A percentile compares a stretch with the other conserved stretches of the same genome.
phyloP scores from a whole-genome alignment of 768 basidiomycete species.

The Tylopilus intermedius region DNA sequence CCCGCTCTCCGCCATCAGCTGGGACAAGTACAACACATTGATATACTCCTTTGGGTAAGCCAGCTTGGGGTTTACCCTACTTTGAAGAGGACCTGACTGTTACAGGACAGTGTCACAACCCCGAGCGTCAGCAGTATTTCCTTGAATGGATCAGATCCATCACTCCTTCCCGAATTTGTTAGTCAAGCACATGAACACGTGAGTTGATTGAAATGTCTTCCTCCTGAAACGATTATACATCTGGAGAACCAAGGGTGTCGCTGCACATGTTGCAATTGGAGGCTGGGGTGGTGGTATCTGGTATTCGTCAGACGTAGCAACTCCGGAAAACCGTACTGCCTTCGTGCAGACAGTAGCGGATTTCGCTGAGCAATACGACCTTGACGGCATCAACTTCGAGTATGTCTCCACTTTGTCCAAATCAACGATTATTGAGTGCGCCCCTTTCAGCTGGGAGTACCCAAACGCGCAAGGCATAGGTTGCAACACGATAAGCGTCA shows the following conservation, averaged over 20 bases:
- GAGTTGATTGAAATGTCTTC: conserved; percentile 4
- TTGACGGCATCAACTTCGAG: conserved; percentile 51
- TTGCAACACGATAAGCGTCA: conserved; percentile 53
- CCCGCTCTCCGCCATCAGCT: conserved; percentile 50
- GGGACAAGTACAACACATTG: conserved; percentile 67
- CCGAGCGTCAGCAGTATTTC: conserved; percentile 27
- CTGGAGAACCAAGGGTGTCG: conserved; percentile 42
- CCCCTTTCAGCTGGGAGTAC: conserved; percentile 76
- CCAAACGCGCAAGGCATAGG: conserved; percentile 62
- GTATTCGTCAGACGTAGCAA: conserved; percentile 61
- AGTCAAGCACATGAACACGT: conserved; percentile 35
- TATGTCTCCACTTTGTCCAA: conserved; percentile 4
- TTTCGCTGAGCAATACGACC: conserved; percentile 43
- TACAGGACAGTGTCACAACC: conserved; percentile 30
- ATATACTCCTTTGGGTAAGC: conserved; percentile 64
- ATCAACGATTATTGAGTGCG: neutral
- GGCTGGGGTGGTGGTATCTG: conserved; percentile 66
- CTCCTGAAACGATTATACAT: neutral
- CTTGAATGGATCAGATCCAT: conserved; percentile 40
- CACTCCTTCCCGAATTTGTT: conserved; percentile 55
- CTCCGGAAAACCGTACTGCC: conserved; percentile 49
- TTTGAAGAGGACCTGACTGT: neutral
- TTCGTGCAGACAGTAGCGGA: conserved; percentile 54
- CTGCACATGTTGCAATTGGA: conserved; percentile 57
- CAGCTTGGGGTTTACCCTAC: too few relatives aligned